Base-by-base conservation (phyloP, 345 rosid genomes). In the Lumnitzera littorea region DNA sequence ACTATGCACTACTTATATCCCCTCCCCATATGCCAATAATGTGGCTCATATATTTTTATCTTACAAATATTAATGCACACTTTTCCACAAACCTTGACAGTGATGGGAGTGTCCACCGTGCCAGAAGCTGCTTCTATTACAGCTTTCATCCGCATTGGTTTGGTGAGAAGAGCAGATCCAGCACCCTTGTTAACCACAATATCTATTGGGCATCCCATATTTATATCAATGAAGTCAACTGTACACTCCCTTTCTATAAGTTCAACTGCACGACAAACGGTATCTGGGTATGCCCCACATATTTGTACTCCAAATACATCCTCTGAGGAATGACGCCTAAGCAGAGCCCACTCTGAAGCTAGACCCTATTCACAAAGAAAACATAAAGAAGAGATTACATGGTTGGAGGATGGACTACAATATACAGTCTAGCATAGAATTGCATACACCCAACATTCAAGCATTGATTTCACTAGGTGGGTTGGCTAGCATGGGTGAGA, bases 331-430 rank as follows among this genome's bases (percentile, higher is more conserved):
- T 94, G 97, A 12, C 91, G 82, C 66, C 97, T 86, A 65, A 90
- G 78, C 74, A 94, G 68, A 62, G 95, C 99, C 99, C 97, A 94
- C 65, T 94, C 99, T n/a, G 99, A 87, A 78, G 96, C 97, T 80
- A 86, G 96, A 51, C 97, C 99, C 97, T 90, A 59, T 36, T 63
- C 55, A 53, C 41, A 12, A 27, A 25, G 47, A 27, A 36, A 57
- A 47, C 31, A 51, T 46, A 12, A 2, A 54, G 50, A 48, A 16
- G 54, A 11, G 5, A 13, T 59, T 16, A 17, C 48, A n/a, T 56
- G 48, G 49, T 16, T 36, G 7, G 43, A 7, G 43, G 7, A 36
- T 36, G 43, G 43, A 36, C 43, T 7, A 36, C 7, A 36, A 36
- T 36, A 36, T 2, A 36, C 43, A 36, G 43, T 36, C 5, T 36